Conservation (phyloP, 805 yeast species). For the Candida broadrunensis region DNA sequence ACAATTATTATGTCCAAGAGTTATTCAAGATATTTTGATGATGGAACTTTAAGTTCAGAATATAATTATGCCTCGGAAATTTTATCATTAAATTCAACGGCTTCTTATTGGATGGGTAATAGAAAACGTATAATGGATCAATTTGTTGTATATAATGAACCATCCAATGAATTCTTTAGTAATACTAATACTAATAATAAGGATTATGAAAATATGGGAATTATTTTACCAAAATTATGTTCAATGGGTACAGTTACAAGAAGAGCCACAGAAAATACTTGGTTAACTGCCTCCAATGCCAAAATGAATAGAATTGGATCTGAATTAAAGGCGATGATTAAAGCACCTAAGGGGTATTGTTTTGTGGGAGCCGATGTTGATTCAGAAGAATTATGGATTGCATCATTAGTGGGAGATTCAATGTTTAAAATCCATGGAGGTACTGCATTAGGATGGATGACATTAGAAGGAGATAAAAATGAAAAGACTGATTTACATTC, state of each 20-base stretch:
- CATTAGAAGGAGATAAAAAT: slow-evolving; percentile 88
- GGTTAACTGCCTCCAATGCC: slow-evolving; percentile 97
- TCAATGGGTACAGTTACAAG: slow-evolving; percentile 97
- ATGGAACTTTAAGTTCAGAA: slow-evolving; percentile 67
- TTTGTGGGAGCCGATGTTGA: slow-evolving; percentile 99
- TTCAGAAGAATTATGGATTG: slow-evolving; percentile 98
- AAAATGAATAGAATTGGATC: slow-evolving; percentile 85
- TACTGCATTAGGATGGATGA: slow-evolving; percentile 99
- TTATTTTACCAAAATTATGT: slow-evolving; percentile 79
- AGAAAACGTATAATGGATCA: slow-evolving; percentile 82
- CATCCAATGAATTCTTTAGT: slow-evolving; percentile 18
- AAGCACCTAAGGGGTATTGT: slow-evolving; percentile 84
- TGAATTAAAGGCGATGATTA: slow-evolving; percentile 81
- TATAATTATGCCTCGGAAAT: slow-evolving; percentile 75
- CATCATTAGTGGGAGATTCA: slow-evolving; percentile 91
- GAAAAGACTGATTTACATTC: slow-evolving; percentile 95
- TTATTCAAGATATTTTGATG: slow-evolving; percentile 68
- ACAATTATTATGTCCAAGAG: slow-evolving; percentile 76
- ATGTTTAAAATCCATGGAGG: slow-evolving; percentile 89
- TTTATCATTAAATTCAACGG: slow-evolving; percentile 68
- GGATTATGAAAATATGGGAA: slow-evolving; percentile 48
- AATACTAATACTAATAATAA: slow-evolving; percentile 19
- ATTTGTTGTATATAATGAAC: slow-evolving; percentile 64
- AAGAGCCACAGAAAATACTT: slow-evolving; percentile 93
- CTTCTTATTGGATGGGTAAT: slow-evolving; percentile 91